Evolutionary conservation across 106 monocot species (phyloP).

Genomic region (Dendrobium huoshanense): DNA sequence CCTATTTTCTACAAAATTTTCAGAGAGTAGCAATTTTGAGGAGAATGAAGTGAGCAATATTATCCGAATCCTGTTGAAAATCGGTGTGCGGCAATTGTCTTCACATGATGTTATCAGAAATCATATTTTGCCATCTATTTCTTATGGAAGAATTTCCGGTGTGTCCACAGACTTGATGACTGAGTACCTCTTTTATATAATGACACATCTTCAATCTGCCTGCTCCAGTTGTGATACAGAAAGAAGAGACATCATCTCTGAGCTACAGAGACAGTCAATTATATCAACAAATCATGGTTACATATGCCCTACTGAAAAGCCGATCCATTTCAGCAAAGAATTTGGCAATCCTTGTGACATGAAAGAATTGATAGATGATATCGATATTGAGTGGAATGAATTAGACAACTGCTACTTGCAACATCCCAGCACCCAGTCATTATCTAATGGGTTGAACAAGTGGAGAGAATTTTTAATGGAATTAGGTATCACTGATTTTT

Average conservation of each 20-base stretch:
- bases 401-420: conserved; percentile 41
- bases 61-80: conserved; percentile 24
- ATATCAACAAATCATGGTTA: conserved; percentile 51
- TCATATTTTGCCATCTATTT: conserved; percentile 39
- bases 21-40: background rate
- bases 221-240: conserved; percentile 32
- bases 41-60: conserved; percentile 20
- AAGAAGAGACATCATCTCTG: conserved; percentile 27
- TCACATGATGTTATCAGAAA: conserved; percentile 47
- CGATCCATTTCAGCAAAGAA: conserved; percentile 48
- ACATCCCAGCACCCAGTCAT: conserved; percentile 27
- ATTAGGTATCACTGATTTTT: conserved; percentile 59
- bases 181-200: conserved; percentile 51
- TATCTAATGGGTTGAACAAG: conserved; percentile 9
- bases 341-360: conserved; percentile 40
- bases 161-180: conserved; percentile 22
- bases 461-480: conserved; percentile 54
- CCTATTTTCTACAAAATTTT: conserved; percentile 21
- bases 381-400: conserved; percentile 34
- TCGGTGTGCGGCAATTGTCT: conserved; percentile 46
- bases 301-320: conserved; percentile 33
- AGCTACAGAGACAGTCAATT: conserved; percentile 15
- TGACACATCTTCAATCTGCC: conserved; percentile 48
- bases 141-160: conserved; percentile 6
- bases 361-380: conserved; percentile 23